phyloP scores from a whole-genome alignment of 805 yeast genomes.

The Wickerhamiella brachini region DNA sequence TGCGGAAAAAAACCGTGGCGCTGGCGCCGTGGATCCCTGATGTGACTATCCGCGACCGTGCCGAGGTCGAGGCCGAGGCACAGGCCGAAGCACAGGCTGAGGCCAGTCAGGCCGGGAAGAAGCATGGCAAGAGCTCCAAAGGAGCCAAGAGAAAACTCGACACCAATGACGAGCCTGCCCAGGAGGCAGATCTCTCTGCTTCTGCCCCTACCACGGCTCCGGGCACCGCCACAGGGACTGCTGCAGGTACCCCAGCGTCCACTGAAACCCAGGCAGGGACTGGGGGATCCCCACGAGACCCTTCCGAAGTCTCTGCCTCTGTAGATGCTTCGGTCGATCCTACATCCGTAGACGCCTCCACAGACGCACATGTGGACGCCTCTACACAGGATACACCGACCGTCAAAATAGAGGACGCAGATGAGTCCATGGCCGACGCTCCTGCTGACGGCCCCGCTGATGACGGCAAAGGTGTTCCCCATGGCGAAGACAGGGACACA shows the following conservation, averaged over 20 bases:
- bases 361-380: no score
- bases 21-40: constrained; percentile 82
- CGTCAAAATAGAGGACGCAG: not conserved
- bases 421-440: not conserved
- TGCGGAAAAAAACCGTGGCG: constrained; percentile 77
- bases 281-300: not conserved
- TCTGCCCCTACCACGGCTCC: not conserved
- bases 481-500: constrained; percentile 1
- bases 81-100: constrained; percentile 14
- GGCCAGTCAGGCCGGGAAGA: not conserved
- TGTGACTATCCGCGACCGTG: constrained; percentile 48
- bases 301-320: not conserved
- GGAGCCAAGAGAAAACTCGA: constrained; percentile 10
- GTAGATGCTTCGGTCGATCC: not conserved
- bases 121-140: constrained; percentile 5
- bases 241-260: not conserved
- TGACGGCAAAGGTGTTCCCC: not conserved
- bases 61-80: constrained; percentile 30
- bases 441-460: no score
- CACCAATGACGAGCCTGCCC: not conserved
- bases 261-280: not conserved
- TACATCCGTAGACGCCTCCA: not conserved
- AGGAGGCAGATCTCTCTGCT: not conserved
- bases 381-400: not conserved
- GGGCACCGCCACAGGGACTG: no score